Evolutionary conservation across 192 early-diverging fungal species (phyloP).

Genomic region (Thamnidium elegans): DNA sequence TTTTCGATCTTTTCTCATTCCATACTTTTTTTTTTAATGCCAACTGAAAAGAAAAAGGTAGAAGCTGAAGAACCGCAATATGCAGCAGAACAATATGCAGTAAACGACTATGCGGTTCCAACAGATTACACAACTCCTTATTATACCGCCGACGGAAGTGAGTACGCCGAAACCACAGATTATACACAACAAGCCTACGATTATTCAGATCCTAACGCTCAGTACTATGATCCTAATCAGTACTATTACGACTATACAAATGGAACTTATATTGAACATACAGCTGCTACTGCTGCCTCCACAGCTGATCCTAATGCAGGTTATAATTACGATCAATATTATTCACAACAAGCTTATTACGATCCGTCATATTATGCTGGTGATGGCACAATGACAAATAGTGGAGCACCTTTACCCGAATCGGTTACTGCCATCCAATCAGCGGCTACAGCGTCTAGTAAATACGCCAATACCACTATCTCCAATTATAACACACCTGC

Average conservation of each 20-base stretch:
- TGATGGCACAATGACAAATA: too few species aligned
- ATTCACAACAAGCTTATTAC: slow-evolving; percentile 7
- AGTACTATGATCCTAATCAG: slow-evolving; percentile 18
- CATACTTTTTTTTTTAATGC: too few species aligned
- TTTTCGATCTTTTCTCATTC: too few species aligned
- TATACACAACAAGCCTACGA: slow-evolving; percentile 9
- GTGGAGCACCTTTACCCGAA: slow-evolving; percentile 1
- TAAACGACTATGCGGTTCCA: background rate
- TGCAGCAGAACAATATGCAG: too few species aligned
- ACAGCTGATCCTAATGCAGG: background rate
- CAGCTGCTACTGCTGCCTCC: background rate
- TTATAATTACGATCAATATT: slow-evolving; percentile 11
- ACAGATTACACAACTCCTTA: slow-evolving; percentile 1
- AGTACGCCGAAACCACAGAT: slow-evolving; percentile 1
- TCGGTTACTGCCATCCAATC: slow-evolving; percentile 2
- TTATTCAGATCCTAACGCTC: slow-evolving; percentile 11
- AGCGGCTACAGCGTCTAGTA: background rate
- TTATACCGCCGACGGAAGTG: background rate
- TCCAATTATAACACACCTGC: background rate
- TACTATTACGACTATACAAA: slow-evolving; percentile 12
- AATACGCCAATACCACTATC: background rate
- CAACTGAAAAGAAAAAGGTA: too few species aligned
- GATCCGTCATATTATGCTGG: slow-evolving; percentile 2
- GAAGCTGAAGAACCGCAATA: too few species aligned
- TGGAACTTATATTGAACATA: background rate